A percentile compares a stretch with the other conserved stretches of the same genome.
Conservation (phyloP, 208 protist genomes). For the Trichomonas tenax region DNA sequence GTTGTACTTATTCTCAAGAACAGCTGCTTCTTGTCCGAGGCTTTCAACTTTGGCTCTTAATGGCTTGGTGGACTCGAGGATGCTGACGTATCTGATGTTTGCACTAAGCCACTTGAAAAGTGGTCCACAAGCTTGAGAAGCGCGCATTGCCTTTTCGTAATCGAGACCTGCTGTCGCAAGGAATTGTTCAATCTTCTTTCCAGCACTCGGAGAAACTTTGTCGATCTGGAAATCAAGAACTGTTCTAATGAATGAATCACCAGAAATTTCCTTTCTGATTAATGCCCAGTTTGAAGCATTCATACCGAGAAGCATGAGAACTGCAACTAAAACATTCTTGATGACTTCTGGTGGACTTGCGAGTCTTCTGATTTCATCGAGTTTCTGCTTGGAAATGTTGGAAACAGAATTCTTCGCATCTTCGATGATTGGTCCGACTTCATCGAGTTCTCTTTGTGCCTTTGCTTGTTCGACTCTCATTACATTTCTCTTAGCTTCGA, state of each 20-base stretch:
- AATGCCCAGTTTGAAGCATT: constrained; percentile 66
- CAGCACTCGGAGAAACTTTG: not conserved
- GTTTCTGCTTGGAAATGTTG: constrained; percentile 73
- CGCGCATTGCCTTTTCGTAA: constrained; percentile 67
- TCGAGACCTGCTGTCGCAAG: constrained; percentile 68
- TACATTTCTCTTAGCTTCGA: constrained; percentile 48
- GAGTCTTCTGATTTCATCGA: constrained; percentile 86
- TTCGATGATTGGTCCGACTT: constrained; percentile 77
- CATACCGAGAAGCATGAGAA: constrained; percentile 42
- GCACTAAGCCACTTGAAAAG: constrained; percentile 82
- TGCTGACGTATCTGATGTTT: constrained; percentile 72
- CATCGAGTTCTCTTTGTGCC: constrained; percentile 64
- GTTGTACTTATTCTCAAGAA: constrained; percentile 49
- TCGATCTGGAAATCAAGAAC: constrained; percentile 78
- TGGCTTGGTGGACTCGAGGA: constrained; percentile 68
- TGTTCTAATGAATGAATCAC: constrained; percentile 71
- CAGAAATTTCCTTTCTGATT: constrained; percentile 67
- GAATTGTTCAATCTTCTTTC: constrained; percentile 52
- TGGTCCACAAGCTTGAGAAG: constrained; percentile 81
- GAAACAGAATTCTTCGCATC: constrained; percentile 59
- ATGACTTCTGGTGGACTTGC: constrained; percentile 75
- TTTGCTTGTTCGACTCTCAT: constrained; percentile 53
- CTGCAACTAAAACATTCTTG: constrained; percentile 58
- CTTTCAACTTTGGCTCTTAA: constrained; percentile 67
- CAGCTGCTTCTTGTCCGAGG: constrained; percentile 55